phyloP scores from a whole-genome alignment of 2,329 filamentous ascomycete genomes.

The Colletotrichum trifolii region DNA sequence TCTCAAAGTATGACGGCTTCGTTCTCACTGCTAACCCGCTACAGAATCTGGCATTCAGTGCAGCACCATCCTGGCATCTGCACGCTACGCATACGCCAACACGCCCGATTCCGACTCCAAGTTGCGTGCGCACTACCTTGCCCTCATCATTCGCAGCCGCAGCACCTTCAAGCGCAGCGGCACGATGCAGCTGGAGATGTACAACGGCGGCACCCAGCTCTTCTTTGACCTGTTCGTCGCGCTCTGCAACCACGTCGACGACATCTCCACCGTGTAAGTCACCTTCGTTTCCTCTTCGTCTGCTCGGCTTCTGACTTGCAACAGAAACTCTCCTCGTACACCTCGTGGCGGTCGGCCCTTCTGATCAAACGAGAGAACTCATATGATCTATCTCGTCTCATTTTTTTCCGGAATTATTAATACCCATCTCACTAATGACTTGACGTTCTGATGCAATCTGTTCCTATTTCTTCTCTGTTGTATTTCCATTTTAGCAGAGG shows the following conservation, averaged over 20 bases:
- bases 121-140: slow-evolving; percentile 88
- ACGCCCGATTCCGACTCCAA: slow-evolving; percentile 93
- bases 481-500: neutral
- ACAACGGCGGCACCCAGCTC: slow-evolving; percentile 80
- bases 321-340: slow-evolving; percentile 47
- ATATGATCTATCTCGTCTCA: neutral
- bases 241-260: slow-evolving; percentile 89
- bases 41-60: slow-evolving; percentile 81
- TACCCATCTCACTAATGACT: slow-evolving; percentile 41
- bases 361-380: slow-evolving; percentile 30
- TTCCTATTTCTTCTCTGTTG: neutral
- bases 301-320: slow-evolving; percentile 34
- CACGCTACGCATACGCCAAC: slow-evolving; percentile 89
- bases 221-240: slow-evolving; percentile 97
- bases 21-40: slow-evolving; percentile 20
- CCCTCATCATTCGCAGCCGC: slow-evolving; percentile 89
- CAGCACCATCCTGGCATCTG: slow-evolving; percentile 85
- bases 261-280: slow-evolving; percentile 68
- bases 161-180: slow-evolving; percentile 92
- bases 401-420: slow-evolving; percentile 3
- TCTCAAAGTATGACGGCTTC: neutral
- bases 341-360: slow-evolving; percentile 54
- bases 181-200: slow-evolving; percentile 97
- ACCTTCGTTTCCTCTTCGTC: neutral
- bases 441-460: slow-evolving; percentile 27